These are phyloP conservation scores for Nitzschia palea DNA, from an alignment of 108 stramenopile genomes.

Conservation along the genomic window DNA sequence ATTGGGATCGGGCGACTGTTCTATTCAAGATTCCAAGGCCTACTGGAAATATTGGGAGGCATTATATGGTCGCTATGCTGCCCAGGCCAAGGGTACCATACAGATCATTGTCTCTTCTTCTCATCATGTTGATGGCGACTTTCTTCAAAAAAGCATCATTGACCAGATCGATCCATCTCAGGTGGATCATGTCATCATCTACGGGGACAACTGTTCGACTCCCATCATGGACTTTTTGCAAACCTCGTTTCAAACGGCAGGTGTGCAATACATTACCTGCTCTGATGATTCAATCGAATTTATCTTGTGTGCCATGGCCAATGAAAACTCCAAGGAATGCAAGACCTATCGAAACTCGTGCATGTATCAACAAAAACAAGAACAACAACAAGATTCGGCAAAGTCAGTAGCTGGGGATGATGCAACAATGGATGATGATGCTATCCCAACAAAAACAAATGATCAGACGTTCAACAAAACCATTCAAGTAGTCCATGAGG, in stretches of 20 bases:
- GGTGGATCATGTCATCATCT: neutral
- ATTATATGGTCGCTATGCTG: neutral
- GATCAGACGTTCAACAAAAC: neutral
- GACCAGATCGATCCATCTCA: neutral
- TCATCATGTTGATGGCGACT: neutral
- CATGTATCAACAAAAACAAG: no score
- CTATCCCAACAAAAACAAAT: neutral
- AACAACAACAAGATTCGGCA: no score
- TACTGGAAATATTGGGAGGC: slow-evolving; percentile 20
- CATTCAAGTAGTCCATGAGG: neutral
- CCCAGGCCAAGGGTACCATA: neutral
- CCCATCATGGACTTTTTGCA: no score
- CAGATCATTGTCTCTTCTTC: neutral
- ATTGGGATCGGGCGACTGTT: neutral
- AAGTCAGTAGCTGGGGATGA: no score
- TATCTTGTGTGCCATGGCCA: neutral
- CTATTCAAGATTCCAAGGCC: slow-evolving; percentile 1
- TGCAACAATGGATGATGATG: neutral
- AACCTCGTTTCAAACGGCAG: no score
- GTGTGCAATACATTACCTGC: neutral
- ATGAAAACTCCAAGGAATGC: neutral
- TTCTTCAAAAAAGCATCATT: neutral
- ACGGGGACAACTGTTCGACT: neutral
- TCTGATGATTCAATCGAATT: neutral
- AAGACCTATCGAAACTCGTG: neutral